Evolutionary conservation across 1,284 basidiomycete species (phyloP).

Genomic region (Xerocomus amazonicus): DNA sequence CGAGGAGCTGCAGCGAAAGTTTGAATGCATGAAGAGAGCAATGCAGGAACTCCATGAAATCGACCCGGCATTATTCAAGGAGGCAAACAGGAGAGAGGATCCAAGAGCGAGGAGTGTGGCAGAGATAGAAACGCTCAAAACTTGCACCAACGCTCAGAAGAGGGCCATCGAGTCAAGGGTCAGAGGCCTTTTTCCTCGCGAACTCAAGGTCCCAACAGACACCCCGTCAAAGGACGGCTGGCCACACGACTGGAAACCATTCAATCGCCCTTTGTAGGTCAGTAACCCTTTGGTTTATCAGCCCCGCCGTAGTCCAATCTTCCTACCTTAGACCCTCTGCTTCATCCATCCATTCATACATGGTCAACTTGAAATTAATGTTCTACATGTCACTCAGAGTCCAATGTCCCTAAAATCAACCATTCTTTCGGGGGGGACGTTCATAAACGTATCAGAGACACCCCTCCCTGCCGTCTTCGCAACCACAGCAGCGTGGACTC

Average conservation of each 20-base stretch:
- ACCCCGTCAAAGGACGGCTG: slow-evolving; percentile 74
- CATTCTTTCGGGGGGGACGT: slow-evolving; percentile 32
- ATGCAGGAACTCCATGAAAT: slow-evolving; percentile 76
- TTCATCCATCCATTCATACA: slow-evolving; percentile 3
- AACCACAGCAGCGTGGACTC: slow-evolving; percentile 68
- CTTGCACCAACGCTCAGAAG: slow-evolving; percentile 62
- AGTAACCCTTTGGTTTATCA: background rate
- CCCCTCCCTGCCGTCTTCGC: slow-evolving; percentile 59
- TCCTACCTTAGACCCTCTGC: background rate
- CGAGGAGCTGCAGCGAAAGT: slow-evolving; percentile 67
- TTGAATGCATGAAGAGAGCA: slow-evolving; percentile 70
- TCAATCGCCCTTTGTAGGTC: slow-evolving; percentile 46
- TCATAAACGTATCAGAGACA: slow-evolving; percentile 26
- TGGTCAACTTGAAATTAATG: slow-evolving; percentile 3
- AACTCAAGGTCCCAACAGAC: slow-evolving; percentile 73
- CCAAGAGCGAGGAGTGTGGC: slow-evolving; percentile 56
- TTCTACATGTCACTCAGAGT: slow-evolving; percentile 16
- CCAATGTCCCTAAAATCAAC: slow-evolving; percentile 29
- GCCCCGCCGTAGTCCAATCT: slow-evolving; percentile 1
- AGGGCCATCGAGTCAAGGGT: slow-evolving; percentile 73
- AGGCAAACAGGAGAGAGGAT: slow-evolving; percentile 76
- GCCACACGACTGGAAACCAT: slow-evolving; percentile 75
- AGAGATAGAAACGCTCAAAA: slow-evolving; percentile 60
- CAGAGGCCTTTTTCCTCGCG: slow-evolving; percentile 81
- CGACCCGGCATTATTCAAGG: slow-evolving; percentile 63